These are phyloP conservation scores for Grosmannia clavigera DNA, from an alignment of 2,329 filamentous ascomycete species.

Conservation along the genomic window DNA sequence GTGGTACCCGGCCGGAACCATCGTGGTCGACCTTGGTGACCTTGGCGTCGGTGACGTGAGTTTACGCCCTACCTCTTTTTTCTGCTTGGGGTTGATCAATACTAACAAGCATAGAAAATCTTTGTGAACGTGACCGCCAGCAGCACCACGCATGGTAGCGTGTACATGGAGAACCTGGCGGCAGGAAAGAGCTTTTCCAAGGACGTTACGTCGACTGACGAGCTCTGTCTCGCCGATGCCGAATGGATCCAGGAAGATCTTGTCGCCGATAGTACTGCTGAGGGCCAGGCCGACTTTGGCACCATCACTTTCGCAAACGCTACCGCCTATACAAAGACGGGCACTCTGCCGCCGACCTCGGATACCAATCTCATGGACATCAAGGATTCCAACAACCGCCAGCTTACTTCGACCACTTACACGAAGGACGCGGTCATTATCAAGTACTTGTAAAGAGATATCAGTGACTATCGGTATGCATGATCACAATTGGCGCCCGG, in stretches of 20 bases:
- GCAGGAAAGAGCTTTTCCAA: background rate
- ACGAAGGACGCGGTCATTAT: background rate
- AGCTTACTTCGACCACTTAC: background rate
- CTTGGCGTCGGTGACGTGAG: background rate
- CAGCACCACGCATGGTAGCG: background rate
- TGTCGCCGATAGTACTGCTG: background rate
- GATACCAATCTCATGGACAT: background rate
- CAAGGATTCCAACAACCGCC: background rate
- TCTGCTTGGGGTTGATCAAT: background rate
- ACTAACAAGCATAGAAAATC: background rate
- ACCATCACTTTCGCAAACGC: background rate
- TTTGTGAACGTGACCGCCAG: conserved; percentile 1
- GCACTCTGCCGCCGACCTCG: background rate
- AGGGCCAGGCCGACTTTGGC: background rate
- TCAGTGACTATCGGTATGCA: too few species aligned
- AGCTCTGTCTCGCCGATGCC: background rate
- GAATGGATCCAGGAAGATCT: conserved; percentile 1
- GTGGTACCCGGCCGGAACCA: background rate
- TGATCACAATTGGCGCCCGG: background rate
- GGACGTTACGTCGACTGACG: background rate
- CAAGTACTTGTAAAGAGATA: background rate
- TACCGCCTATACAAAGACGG: background rate
- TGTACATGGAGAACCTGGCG: background rate
- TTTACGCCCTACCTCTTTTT: background rate
- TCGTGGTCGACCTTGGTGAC: background rate